phyloP scores from a whole-genome alignment of 768 basidiomycete species.

The Hydnum rufescens region DNA sequence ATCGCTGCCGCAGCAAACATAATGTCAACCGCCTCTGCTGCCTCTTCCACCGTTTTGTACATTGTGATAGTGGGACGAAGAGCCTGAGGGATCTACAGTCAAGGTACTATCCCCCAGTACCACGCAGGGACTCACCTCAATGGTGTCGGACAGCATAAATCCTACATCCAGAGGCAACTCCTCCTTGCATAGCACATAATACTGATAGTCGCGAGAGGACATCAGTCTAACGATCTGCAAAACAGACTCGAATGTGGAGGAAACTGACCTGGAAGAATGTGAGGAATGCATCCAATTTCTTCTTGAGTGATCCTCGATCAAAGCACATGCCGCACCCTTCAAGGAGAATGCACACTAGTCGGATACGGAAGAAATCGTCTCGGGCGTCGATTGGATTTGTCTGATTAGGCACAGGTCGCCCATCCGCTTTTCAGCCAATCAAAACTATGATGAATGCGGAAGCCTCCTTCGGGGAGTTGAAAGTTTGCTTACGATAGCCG shows the following conservation, averaged over 20 bases:
- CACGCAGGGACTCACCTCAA: conserved; percentile 38
- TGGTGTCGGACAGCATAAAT: conserved; percentile 87
- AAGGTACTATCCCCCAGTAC: conserved; percentile 4
- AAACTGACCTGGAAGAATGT: conserved; percentile 71
- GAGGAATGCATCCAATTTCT: conserved; percentile 84
- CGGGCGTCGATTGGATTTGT: conserved; percentile 66
- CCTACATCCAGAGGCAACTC: conserved; percentile 92
- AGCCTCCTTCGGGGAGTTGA: not conserved
- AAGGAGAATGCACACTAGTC: conserved; percentile 77
- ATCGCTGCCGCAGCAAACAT: conserved; percentile 57
- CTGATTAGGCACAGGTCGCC: conserved; percentile 65
- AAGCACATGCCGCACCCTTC: conserved; percentile 98
- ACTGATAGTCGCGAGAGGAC: conserved; percentile 20
- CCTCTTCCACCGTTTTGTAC: conserved; percentile 64
- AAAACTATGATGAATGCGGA: too few species aligned
- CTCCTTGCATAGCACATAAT: conserved; percentile 80
- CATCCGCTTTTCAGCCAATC: conserved; percentile 47
- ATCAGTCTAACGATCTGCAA: conserved; percentile 16
- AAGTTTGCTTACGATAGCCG: conserved; percentile 73
- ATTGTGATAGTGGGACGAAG: conserved; percentile 63
- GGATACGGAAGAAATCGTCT: conserved; percentile 88
- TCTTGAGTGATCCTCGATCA: conserved; percentile 78
- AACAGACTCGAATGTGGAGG: conserved; percentile 4
- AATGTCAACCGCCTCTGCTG: conserved; percentile 75
- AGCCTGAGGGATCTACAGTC: conserved; percentile 30